phyloP scores from a whole-genome alignment of 306 rosid genomes.

The Vicia sativa region DNA sequence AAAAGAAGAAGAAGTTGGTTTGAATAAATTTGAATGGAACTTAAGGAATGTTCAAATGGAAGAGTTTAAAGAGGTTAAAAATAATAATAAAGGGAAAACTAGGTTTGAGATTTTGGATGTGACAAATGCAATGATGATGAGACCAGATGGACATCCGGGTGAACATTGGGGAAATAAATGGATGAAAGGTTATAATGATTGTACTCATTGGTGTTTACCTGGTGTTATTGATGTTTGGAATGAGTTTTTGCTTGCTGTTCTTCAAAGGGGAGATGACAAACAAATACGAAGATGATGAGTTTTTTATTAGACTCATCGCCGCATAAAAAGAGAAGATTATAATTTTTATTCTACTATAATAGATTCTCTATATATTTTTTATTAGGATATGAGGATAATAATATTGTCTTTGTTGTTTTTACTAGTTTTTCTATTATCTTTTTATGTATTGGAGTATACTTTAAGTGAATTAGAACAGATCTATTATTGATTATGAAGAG shows the following conservation, averaged over 20 bases:
- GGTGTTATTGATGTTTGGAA: conserved; percentile 87
- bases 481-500: too few species aligned
- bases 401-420: too few species aligned
- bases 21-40: conserved; percentile 53
- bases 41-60: conserved; percentile 63
- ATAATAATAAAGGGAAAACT: conserved; percentile 36
- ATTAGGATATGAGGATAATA: conserved; percentile 9
- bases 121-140: conserved; percentile 76
- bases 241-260: conserved; percentile 59
- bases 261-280: conserved; percentile 39
- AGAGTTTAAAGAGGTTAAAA: conserved; percentile 56
- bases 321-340: background rate
- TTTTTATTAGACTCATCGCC: conserved; percentile 16
- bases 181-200: conserved; percentile 86
- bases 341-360: background rate
- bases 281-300: conserved; percentile 29
- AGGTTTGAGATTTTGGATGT: conserved; percentile 64
- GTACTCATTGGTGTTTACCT: conserved; percentile 97
- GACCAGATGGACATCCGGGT: conserved; percentile 90
- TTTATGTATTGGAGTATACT: too few species aligned
- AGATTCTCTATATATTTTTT: background rate
- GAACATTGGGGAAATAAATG: conserved; percentile 71
- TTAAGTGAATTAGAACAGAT: too few species aligned
- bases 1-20: conserved; percentile 40
- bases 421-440: too few species aligned